A percentile compares a stretch with the other conserved stretches of the same genome.
Conservation (phyloP, 768 basidiomycete genomes). For the Russula foetens region DNA sequence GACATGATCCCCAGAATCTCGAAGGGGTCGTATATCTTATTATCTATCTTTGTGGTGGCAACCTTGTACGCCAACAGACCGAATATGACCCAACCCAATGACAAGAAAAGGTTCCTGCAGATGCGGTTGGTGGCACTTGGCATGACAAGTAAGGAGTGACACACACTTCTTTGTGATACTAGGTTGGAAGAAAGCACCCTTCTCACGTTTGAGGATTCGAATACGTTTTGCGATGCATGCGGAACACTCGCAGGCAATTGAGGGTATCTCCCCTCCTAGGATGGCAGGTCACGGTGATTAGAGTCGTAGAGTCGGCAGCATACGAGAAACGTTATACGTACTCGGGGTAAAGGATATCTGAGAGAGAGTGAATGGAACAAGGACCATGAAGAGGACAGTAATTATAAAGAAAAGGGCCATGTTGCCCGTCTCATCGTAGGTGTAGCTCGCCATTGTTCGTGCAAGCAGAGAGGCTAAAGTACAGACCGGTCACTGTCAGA, state of each 20-base stretch:
- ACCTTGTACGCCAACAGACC: slow-evolving; percentile 62
- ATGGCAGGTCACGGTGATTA: background rate
- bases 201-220: slow-evolving; percentile 23
- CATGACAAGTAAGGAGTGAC: background rate
- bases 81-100: slow-evolving; percentile 68
- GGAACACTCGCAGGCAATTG: slow-evolving; percentile 16
- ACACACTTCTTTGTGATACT: slow-evolving; percentile 9
- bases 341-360: slow-evolving; percentile 2
- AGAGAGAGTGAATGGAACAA: slow-evolving; percentile 65
- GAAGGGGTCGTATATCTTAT: slow-evolving; percentile 86
- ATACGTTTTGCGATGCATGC: slow-evolving; percentile 26
- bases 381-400: slow-evolving; percentile 76
- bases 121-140: background rate
- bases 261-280: slow-evolving; percentile 7
- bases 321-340: background rate
- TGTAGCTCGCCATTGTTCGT: slow-evolving; percentile 64
- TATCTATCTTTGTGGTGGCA: slow-evolving; percentile 46
- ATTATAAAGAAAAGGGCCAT: slow-evolving; percentile 90
- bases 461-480: background rate
- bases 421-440: slow-evolving; percentile 79
- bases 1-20: slow-evolving; percentile 76
- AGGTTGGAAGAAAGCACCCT: slow-evolving; percentile 17
- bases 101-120: slow-evolving; percentile 48
- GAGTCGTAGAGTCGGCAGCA: background rate
- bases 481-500: background rate